Evolutionary conservation across 2,329 filamentous ascomycete species (phyloP), one percentile per base, ranked within the genome.

Genomic region (Calonectria pteridis): DNA sequence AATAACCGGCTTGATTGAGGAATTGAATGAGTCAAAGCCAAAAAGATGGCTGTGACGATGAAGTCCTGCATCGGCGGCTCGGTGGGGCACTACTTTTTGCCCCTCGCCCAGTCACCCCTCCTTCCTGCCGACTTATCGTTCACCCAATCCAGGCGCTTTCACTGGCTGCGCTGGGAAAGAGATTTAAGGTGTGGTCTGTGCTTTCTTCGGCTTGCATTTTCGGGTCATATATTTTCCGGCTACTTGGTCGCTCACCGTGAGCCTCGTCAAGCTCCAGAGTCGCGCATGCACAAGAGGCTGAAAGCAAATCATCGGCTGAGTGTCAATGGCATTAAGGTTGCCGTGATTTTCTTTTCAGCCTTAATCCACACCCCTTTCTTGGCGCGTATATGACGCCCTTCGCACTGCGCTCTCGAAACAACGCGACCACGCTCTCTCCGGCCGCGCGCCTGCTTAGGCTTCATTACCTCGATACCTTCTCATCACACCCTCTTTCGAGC

Each of bases 151-250:
- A 73, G 63, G 70, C 64, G 66, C 51, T 70, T 71, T 67, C 67
- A 76, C 74, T 79, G 75, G 55, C 33, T 59, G 33, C 26, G 55
- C 33, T 59, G 31, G 63, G 71, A 26, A 37, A 33, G 23, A 64
- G n/a, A 73, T 77, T 82, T 84, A 84, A 84, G 81, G 76, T 84
- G 74, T 81, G 83, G 82, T 83, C 82, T 76, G 82, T 84, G 83
- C 83, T 28, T 5, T 0, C 0, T 0, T 3, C 11, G 10, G 6
- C 31, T 37, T 37, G 9, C 2, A 1, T 43, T 55, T 71, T 53
- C 82, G 82, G 80, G 79, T 78, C 74, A 81, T 79, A 31, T 35
- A 18, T 76, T n/a, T 20, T 43, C 72, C 77, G 73, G 37, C 20
- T 4, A 14, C 18, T 20, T 59, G 58, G 67, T 40, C 49, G 29